Conservation (phyloP, 441 rosid genomes). For the Gossypium davidsonii region DNA sequence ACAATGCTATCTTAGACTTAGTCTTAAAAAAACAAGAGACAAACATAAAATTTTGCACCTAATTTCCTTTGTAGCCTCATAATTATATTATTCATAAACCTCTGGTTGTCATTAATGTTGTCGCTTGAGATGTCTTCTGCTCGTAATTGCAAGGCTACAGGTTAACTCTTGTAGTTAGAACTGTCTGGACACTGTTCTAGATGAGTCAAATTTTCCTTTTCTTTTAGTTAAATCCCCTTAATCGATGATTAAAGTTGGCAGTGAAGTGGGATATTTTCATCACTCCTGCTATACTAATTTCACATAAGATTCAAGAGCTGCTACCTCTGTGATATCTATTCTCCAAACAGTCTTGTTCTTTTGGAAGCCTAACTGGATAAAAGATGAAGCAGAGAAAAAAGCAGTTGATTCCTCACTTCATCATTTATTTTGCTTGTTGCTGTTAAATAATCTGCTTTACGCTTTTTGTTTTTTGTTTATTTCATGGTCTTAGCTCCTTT, state of each 20-base stretch:
- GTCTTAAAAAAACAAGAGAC: neutral
- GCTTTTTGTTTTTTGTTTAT: conserved; percentile 3
- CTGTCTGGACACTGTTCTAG: neutral
- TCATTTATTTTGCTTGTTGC: neutral
- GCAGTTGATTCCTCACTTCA: neutral
- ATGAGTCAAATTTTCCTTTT: neutral
- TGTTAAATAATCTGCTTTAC: neutral
- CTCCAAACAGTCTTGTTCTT: neutral
- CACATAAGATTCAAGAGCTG: neutral
- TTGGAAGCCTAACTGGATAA: neutral
- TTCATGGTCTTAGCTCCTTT: neutral
- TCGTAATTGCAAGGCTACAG: neutral
- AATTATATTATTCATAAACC: neutral
- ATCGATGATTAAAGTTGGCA: neutral
- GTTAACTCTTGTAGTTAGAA: neutral
- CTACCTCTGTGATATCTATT: neutral
- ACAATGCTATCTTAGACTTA: neutral
- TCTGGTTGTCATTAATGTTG: neutral
- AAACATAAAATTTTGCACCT: neutral
- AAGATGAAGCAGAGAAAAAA: neutral
- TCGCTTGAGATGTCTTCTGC: neutral
- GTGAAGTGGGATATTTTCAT: neutral
- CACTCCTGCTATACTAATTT: neutral
- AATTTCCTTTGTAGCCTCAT: neutral
- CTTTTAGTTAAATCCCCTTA: neutral